phyloP scores from a whole-genome alignment of 1,284 basidiomycete genomes.

The Irpex sp. region DNA sequence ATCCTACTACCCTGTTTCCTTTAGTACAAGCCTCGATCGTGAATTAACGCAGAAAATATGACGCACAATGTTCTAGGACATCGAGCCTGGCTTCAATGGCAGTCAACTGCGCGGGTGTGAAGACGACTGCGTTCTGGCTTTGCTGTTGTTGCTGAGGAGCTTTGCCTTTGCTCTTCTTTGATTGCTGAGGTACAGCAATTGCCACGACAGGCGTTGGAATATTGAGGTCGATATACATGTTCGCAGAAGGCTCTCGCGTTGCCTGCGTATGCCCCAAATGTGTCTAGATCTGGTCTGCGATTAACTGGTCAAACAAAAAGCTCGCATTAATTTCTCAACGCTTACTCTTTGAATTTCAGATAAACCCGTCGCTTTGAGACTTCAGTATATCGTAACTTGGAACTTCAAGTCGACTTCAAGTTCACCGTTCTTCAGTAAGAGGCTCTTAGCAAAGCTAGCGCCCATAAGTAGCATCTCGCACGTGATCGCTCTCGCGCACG shows the following conservation, averaged over 20 bases:
- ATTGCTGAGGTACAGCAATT: slow-evolving; percentile 17
- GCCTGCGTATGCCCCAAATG: background rate
- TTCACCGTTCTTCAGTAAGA: too few species aligned
- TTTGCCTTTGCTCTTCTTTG: slow-evolving; percentile 40
- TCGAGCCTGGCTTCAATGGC: slow-evolving; percentile 41
- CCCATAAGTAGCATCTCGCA: background rate
- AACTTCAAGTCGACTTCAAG: too few species aligned
- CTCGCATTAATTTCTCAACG: too few species aligned
- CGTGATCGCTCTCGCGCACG: background rate
- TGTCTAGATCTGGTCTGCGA: too few species aligned
- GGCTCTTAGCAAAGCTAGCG: too few species aligned
- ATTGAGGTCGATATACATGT: slow-evolving; percentile 20
- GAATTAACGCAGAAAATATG: background rate
- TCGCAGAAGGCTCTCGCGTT: slow-evolving; percentile 6
- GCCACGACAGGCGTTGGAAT: slow-evolving; percentile 31
- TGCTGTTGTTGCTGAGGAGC: slow-evolving; percentile 23
- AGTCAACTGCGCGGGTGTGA: slow-evolving; percentile 35
- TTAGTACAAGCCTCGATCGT: slow-evolving; percentile 12
- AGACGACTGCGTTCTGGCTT: slow-evolving; percentile 21
- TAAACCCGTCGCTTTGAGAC: too few species aligned
- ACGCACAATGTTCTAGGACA: slow-evolving; percentile 41
- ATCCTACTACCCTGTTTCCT: slow-evolving; percentile 58
- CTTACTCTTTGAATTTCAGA: too few species aligned
- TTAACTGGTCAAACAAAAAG: too few species aligned
- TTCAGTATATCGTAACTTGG: too few species aligned